Base-by-base conservation (phyloP, 306 rosid species). In the Vachellia pachyceras region DNA sequence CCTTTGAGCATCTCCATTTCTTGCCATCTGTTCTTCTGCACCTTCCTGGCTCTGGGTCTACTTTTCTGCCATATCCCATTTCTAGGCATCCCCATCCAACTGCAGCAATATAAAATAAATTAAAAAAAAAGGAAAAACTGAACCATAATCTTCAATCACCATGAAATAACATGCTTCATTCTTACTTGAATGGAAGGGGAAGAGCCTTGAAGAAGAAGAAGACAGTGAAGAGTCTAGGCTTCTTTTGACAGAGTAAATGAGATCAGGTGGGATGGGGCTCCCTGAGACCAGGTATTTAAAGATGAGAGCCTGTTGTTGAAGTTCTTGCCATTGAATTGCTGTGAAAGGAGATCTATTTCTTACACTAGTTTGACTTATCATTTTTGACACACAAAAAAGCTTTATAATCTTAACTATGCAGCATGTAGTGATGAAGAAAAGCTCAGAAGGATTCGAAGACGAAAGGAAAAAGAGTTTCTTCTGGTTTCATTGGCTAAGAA, bases 1-100 rank as follows among this genome's bases (percentile, higher is more conserved):
- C 97, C 82, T 95, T 96, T 69, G 99, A 96, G 84, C 99, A 96
- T 84, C 99, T 90, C 99, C 99, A 96, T 89, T 96, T 96, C 84
- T 96, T 96, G 52, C 99, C 99, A 79, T 96, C 99, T 84, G 99
- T 96, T 90, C 99, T 93, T 87, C 97, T 91, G 92, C 99, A 96
- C 90, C 99, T 93, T 22, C 98, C 99, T 77, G 99, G 98, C 86
- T 96, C 99, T 65, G 99, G 98, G 88, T 96, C 99, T 81, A 90
- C 85, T 86, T 96, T 96, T 86, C 97, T 92, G 86, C 98, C 92
- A 81, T 84, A 93, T 12, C 98, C 97, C 98, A 96, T 96, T 77
- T 93, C 98, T 85, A 89, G 91, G 83, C 97, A 93, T 20, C 97
- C 97, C 98, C 97, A 96, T 57, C 96, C 98, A 84, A 89, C 99